A percentile compares a stretch with the other conserved stretches of the same genome.
phyloP scores from a whole-genome alignment of 345 rosid species.

The Carallia pectinifolia region DNA sequence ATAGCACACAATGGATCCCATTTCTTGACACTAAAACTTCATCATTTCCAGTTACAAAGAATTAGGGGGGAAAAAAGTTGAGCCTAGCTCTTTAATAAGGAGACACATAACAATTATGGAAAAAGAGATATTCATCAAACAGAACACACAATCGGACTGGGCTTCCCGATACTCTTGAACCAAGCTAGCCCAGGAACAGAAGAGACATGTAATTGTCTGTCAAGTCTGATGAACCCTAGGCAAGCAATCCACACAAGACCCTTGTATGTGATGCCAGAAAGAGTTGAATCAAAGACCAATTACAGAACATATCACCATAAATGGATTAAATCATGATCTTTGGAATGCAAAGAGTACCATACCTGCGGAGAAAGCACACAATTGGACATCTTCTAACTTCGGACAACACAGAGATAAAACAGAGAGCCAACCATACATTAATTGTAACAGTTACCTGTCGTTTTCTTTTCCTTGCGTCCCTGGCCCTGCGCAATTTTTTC shows the following conservation, averaged over 20 bases:
- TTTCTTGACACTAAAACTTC: neutral
- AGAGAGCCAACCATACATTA: neutral
- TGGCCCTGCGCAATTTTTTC: slow-evolving; percentile 25
- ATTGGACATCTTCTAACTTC: neutral
- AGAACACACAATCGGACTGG: no score
- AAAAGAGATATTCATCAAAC: neutral
- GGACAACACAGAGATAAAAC: neutral
- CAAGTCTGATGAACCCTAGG: no score
- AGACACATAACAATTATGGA: neutral
- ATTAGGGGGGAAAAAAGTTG: neutral
- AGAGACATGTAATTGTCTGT: neutral
- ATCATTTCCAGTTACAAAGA: neutral
- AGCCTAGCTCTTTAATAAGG: neutral
- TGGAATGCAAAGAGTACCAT: no score
- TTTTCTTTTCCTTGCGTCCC: slow-evolving; percentile 23
- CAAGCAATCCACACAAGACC: no score
- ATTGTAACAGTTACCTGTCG: slow-evolving; percentile 16
- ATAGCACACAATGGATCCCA: neutral
- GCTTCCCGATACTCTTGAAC: no score
- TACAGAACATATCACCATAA: no score
- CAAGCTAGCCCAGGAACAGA: no score
- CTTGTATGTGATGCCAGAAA: no score
- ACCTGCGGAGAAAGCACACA: neutral
- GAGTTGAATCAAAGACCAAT: no score
- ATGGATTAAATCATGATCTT: no score